phyloP scores from a whole-genome alignment of 2,329 filamentous ascomycete species.

The Claviceps sp. region DNA sequence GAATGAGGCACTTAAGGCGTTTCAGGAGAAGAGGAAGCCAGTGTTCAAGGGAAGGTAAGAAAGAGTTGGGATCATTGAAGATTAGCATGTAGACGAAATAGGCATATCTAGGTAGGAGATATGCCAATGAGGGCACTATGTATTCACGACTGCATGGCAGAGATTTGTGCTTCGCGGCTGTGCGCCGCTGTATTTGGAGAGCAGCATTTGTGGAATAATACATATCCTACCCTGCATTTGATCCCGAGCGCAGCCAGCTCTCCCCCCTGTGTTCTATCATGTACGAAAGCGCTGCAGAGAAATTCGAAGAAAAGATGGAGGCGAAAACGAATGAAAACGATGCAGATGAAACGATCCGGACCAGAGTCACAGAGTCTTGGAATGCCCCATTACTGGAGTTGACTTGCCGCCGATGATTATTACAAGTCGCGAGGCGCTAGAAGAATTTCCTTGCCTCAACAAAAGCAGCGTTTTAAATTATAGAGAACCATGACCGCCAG shows the following conservation, averaged over 20 bases:
- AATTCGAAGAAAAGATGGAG: no score
- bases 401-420: no score
- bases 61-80: not conserved
- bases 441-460: not conserved
- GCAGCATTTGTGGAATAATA: not conserved
- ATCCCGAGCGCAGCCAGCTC: not conserved
- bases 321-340: not conserved
- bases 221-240: not conserved
- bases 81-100: not conserved
- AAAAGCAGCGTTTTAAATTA: not conserved
- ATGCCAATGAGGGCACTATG: no score
- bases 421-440: not conserved
- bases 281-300: not conserved
- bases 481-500: not conserved
- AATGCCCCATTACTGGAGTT: no score
- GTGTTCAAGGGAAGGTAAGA: slow-evolving; percentile 41
- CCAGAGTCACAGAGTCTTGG: no score
- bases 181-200: no score
- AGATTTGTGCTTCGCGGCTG: no score
- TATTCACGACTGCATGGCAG: no score
- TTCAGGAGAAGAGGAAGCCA: slow-evolving; percentile 51
- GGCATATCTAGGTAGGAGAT: no score
- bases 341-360: no score
- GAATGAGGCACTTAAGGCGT: slow-evolving; percentile 76
- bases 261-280: not conserved